Conservation (phyloP, 2,329 filamentous ascomycete genomes). For the Penicillium sp. region DNA sequence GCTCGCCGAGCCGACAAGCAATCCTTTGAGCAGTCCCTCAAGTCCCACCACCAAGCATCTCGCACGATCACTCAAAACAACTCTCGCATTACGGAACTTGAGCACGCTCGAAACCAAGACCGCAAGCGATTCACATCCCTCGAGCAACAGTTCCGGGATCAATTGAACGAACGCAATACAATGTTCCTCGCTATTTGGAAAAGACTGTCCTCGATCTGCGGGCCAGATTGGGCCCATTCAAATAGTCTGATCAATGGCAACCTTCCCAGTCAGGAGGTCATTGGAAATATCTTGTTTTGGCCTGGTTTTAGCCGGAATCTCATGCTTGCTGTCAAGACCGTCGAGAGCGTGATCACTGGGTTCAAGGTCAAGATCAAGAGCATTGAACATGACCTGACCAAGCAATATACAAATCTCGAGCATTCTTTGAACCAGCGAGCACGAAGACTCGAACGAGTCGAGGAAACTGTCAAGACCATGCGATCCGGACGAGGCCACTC, state of each 20-base stretch:
- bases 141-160: constrained; percentile 79
- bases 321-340: constrained; percentile 77
- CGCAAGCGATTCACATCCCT: constrained; percentile 71
- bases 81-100: constrained; percentile 78
- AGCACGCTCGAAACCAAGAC: constrained; percentile 73
- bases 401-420: constrained; percentile 85
- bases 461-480: constrained; percentile 70
- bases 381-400: constrained; percentile 86
- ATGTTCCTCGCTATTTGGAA: constrained; percentile 89
- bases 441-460: constrained; percentile 84
- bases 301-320: constrained; percentile 89
- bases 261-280: constrained; percentile 78
- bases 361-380: constrained; percentile 78
- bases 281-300: constrained; percentile 72
- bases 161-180: constrained; percentile 84
- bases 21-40: constrained; percentile 83
- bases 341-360: constrained; percentile 73
- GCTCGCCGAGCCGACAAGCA: constrained; percentile 81
- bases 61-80: constrained; percentile 83
- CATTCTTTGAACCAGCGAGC: constrained; percentile 73
- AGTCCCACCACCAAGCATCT: constrained; percentile 82
- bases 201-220: constrained; percentile 78
- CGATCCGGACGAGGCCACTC: constrained; percentile 33
- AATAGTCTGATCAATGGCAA: constrained; percentile 88
- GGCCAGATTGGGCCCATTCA: constrained; percentile 85